phyloP scores from a whole-genome alignment of 805 yeast genomes.

The Alloascoidea hylecoeti region DNA sequence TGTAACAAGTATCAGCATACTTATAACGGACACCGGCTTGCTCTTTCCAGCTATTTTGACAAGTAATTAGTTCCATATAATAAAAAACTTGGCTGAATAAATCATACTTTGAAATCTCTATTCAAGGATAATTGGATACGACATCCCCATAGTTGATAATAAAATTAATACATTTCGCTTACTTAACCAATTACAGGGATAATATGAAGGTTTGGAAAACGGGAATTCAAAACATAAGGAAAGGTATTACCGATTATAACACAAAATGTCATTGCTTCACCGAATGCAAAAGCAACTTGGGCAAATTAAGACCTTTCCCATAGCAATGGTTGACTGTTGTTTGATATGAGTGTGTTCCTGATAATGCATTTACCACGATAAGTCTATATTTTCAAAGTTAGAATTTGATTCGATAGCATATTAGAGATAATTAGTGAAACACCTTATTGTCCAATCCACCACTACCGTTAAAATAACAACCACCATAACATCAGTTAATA shows the following conservation, averaged over 20 bases:
- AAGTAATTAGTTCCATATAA: neutral
- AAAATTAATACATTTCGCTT: conserved; percentile 60
- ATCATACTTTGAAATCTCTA: conserved; percentile 42
- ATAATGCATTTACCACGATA: conserved; percentile 68
- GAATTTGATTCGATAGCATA: neutral
- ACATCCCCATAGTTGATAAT: conserved; percentile 53
- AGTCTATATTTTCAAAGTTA: conserved; percentile 24
- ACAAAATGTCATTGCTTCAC: conserved; percentile 89
- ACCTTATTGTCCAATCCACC: conserved; percentile 74
- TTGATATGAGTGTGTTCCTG: conserved; percentile 70
- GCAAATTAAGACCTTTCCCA: conserved; percentile 57
- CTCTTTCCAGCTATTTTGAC: conserved; percentile 45
- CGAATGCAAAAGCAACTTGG: conserved; percentile 84
- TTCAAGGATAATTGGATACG: conserved; percentile 72
- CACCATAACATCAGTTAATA: conserved; percentile 55
- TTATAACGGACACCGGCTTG: conserved; percentile 76
- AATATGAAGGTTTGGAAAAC: conserved; percentile 30
- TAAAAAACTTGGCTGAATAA: neutral
- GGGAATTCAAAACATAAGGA: conserved; percentile 70
- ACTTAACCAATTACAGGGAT: conserved; percentile 32
- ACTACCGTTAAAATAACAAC: conserved; percentile 47
- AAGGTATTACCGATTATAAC: conserved; percentile 92
- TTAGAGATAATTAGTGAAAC: neutral
- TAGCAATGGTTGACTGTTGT: conserved; percentile 71
- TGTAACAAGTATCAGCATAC: conserved; percentile 61